Evolutionary conservation across 805 yeast species (phyloP).

Genomic region (Hanseniaspora mollemarum): DNA sequence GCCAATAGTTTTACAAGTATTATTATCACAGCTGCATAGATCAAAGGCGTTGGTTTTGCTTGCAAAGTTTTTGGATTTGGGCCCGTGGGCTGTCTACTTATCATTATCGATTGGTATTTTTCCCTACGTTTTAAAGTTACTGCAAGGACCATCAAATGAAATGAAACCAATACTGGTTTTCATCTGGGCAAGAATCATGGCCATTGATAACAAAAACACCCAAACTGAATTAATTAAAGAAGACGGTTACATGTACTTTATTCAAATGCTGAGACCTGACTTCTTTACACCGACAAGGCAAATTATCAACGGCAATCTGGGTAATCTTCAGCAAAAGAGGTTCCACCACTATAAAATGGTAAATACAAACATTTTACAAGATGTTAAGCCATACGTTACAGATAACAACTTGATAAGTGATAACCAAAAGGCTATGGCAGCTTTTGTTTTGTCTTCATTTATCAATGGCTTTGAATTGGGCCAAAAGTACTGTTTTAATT

Average conservation of each 20-base stretch:
- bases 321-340: constrained; percentile 5
- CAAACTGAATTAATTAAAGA: constrained; percentile 89
- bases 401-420: constrained; percentile 36
- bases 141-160: constrained; percentile 93
- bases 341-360: constrained; percentile 13
- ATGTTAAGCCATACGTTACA: constrained; percentile 17
- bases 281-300: constrained; percentile 18
- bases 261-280: constrained; percentile 55
- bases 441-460: constrained; percentile 76
- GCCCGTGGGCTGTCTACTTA: constrained; percentile 94
- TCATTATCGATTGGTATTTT: constrained; percentile 91
- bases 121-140: constrained; percentile 79
- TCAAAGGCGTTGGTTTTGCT: constrained; percentile 74
- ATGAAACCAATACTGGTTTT: constrained; percentile 86
- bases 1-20: constrained; percentile 85
- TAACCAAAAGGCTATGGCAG: constrained; percentile 92
- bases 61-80: constrained; percentile 78
- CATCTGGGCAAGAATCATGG: constrained; percentile 96
- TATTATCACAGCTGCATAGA: constrained; percentile 87
- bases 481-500: constrained; percentile 64
- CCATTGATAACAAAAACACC: constrained; percentile 79
- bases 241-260: constrained; percentile 78
- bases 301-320: constrained; percentile 15
- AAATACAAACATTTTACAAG: background rate
- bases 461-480: constrained; percentile 70